Conservation (phyloP, 2,329 filamentous ascomycete genomes). For the Aphanoascus verrucosus region DNA sequence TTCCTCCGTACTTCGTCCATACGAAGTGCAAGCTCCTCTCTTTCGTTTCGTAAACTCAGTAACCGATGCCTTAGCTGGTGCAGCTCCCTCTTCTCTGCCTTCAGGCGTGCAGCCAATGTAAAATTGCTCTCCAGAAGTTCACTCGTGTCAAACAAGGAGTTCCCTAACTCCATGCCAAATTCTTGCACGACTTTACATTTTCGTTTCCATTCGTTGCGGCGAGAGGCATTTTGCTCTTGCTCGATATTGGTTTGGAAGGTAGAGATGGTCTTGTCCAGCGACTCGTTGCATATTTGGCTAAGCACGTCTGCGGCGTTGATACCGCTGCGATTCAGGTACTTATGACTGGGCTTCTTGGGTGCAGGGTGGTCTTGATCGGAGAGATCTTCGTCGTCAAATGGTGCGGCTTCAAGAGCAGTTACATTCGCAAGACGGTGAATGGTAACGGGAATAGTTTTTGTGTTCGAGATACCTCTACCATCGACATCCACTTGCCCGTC, state of each 20-base stretch:
- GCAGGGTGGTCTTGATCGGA: constrained; percentile 24
- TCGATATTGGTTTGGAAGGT: constrained; percentile 34
- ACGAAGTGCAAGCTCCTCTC: constrained; percentile 40
- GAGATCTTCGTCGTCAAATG: constrained; percentile 14
- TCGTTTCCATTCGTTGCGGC: constrained; percentile 33
- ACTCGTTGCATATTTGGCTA: constrained; percentile 41
- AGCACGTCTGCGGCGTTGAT: constrained; percentile 45
- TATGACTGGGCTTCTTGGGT: constrained; percentile 27
- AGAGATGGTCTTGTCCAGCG: constrained; percentile 37
- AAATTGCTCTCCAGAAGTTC: constrained; percentile 43
- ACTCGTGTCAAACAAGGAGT: constrained; percentile 42
- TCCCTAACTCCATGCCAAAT: constrained; percentile 40
- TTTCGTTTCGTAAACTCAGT: constrained; percentile 38
- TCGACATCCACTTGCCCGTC: not conserved
- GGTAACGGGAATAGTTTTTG: constrained; percentile 28
- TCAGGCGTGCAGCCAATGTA: constrained; percentile 37
- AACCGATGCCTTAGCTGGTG: constrained; percentile 38
- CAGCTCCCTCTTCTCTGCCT: constrained; percentile 37
- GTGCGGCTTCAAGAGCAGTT: constrained; percentile 22
- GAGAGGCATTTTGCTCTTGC: constrained; percentile 31
- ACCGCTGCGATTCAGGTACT: constrained; percentile 26
- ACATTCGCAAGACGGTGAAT: constrained; percentile 33
- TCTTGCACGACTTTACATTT: constrained; percentile 40
- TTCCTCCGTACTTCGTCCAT: constrained; percentile 40
- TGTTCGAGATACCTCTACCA: constrained; percentile 1